phyloP scores from a whole-genome alignment of 257 asterid genomes.

The Penstemon barbatus region DNA sequence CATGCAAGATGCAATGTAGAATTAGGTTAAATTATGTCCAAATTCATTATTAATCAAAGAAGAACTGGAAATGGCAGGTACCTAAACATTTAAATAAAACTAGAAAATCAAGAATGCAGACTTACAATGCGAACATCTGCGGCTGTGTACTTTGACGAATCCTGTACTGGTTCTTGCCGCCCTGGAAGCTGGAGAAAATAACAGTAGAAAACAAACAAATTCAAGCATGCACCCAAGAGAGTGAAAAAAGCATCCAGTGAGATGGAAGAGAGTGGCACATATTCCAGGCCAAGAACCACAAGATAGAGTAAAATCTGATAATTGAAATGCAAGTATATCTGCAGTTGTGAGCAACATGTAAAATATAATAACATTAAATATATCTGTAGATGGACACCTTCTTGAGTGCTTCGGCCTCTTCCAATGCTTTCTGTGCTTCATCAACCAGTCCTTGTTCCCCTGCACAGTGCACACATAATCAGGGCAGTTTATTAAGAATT shows the following conservation, averaged over 20 bases:
- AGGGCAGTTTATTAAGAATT: neutral
- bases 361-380: constrained; percentile 16
- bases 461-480: constrained; percentile 28
- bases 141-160: constrained; percentile 81
- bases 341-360: constrained; percentile 14
- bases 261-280: neutral
- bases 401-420: constrained; percentile 90
- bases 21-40: neutral
- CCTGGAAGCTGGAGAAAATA: constrained; percentile 58
- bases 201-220: neutral
- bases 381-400: constrained; percentile 44
- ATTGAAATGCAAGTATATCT: neutral
- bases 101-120: constrained; percentile 15
- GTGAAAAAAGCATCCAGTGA: neutral
- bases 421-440: constrained; percentile 86
- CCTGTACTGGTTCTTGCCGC: constrained; percentile 63
- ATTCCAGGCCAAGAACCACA: neutral
- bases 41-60: neutral
- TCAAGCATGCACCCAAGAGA: too few relatives aligned
- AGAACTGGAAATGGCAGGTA: constrained; percentile 1
- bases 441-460: constrained; percentile 91
- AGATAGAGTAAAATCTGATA: neutral
- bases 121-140: constrained; percentile 93
- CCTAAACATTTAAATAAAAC: neutral
- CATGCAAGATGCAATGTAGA: neutral